These are phyloP conservation scores for Calamus simplicifolius DNA, from an alignment of 176 grass and related monocot species.

Conservation along the genomic window DNA sequence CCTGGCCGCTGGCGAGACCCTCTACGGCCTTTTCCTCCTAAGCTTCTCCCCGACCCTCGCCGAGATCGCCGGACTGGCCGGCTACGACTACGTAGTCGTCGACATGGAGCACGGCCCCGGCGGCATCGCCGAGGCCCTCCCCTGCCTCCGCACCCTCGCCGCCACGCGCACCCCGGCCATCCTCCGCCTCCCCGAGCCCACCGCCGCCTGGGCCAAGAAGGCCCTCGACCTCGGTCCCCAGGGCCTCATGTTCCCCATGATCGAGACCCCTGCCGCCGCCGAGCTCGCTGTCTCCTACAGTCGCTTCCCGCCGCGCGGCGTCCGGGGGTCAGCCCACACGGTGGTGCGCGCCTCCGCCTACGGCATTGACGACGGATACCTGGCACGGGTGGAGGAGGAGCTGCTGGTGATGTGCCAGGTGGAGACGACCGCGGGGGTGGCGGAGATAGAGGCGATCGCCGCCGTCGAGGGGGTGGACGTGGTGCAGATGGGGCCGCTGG, in stretches of 20 bases:
- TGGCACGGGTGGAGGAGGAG: slow-evolving; percentile 77
- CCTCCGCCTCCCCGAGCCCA: slow-evolving; percentile 59
- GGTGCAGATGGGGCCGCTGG: slow-evolving; percentile 75
- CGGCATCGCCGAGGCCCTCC: slow-evolving; percentile 61
- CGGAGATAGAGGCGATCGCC: slow-evolving; percentile 73
- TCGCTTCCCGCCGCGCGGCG: slow-evolving; percentile 68
- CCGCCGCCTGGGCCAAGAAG: slow-evolving; percentile 82
- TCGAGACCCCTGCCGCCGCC: slow-evolving; percentile 47
- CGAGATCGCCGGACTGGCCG: slow-evolving; percentile 71
- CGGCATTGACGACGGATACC: slow-evolving; percentile 81
- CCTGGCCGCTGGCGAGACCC: slow-evolving; percentile 51
- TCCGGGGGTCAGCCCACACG: slow-evolving; percentile 87
- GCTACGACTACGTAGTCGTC: slow-evolving; percentile 84
- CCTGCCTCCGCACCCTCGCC: slow-evolving; percentile 84
- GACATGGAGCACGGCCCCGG: slow-evolving; percentile 94
- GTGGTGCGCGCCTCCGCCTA: slow-evolving; percentile 75
- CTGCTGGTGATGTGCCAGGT: slow-evolving; percentile 81
- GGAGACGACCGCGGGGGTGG: slow-evolving; percentile 42
- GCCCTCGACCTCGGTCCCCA: slow-evolving; percentile 82
- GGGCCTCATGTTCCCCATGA: slow-evolving; percentile 67
- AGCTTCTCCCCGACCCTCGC: slow-evolving; percentile 75
- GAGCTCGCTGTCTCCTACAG: slow-evolving; percentile 43
- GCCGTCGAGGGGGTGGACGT: slow-evolving; percentile 76
- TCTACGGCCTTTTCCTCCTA: slow-evolving; percentile 86
- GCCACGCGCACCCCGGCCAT: slow-evolving; percentile 53